Base-by-base conservation (phyloP, 1,139 yeast genomes). In the Hanseniaspora gamundiae region DNA sequence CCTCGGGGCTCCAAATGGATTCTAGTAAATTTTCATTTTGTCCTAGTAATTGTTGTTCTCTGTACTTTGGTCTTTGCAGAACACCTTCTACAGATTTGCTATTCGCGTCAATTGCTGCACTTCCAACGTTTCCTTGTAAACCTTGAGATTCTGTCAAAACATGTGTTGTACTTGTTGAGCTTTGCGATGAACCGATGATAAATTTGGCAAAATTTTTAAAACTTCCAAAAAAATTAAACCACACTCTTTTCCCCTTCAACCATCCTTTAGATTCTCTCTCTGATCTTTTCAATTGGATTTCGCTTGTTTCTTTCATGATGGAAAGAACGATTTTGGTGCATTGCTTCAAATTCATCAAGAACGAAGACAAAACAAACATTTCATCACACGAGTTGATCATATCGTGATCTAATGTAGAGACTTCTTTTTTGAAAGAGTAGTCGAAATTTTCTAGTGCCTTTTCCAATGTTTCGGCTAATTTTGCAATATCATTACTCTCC, bases 351-450 rank as follows among this genome's bases (percentile, higher is more conserved):
- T 72, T 72, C 57, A 72, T 62, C 24, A 71, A 47, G 50, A 71
- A 72, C 0, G 74, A 69, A 1, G 76, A 70, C 8, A 72, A 47
- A 22, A 72, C 51, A 48, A 72, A 72, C 59, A 69, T 64, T 50
- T 71, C 74, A 47, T 71, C 76, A 44, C 68, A 62, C 8, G 76
- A 74, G 40, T 66, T 57, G 2, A 70, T 51, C 29, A 63, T 49
- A 40, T 58, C 57, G 10, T 52, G 51, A 35, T 56, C 51, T n/a
- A 59, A 36, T 11, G 47, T 48, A 13, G 57, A 48, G 36, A 66
- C 46, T 41, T 65, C 66, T 26, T 56, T 53, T 45, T 62, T 56
- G 41, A 61, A 59, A 13, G 54, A 51, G 4, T 52, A 31, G 38
- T 66, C 70, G 47, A 67, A 67, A 1, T 55, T 50, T 1, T 60